Evolutionary conservation across 805 yeast genomes (phyloP), one percentile per base, ranked within the genome.

Genomic region (Kodamaea hsintzibuensis): DNA sequence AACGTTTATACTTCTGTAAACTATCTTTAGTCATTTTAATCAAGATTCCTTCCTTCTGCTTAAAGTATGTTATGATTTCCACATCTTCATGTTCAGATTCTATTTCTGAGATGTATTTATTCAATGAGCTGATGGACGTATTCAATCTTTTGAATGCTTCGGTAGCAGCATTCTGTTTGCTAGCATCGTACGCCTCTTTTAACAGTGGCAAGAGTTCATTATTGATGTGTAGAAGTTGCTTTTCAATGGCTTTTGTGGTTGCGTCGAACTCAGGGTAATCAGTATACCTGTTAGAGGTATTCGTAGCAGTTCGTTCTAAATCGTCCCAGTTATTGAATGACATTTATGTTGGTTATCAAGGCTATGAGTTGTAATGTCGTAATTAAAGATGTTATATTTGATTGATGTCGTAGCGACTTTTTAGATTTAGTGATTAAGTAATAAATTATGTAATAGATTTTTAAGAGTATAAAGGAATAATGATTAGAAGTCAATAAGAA

Each of bases 211-310:
- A 43, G 14, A 52, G 58, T n/a, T 48, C 60, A 38, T 62, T 60
- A 52, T 74, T 73, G 52, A 76, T 62, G 47, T 58, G 60, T 46
- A 62, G 60, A 33, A 75, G 65, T 13, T 60, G 60, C 49, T 64
- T 61, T 25, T 76, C 79, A 18, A 76, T 67, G 4, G 68, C 53
- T 14, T 63, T 63, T 2, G 74, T 67, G 18, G 63, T 52, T 6
- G 61, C 44, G 42, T 73, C 79, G 55, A 74, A 76, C 55, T 74
- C 76, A 10, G 79, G 79, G 53, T 64, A 71, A 55, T 76, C 80
- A 39, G 62, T 66, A 55, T 75, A 76, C 30, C 65, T 59, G 12
- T 52, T 52, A 2, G 72, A 65, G 22, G 49, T 42, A 42, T 54
- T 57, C 6, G 64, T 57, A n/a, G 60, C 57, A 13, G 60, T 57